Percentiles rank a stretch among this genome's conserved stretches.
These are phyloP conservation scores for Chaetomium sp. DNA, from an alignment of 2,329 filamentous ascomycete genomes.

Conservation along the genomic window DNA sequence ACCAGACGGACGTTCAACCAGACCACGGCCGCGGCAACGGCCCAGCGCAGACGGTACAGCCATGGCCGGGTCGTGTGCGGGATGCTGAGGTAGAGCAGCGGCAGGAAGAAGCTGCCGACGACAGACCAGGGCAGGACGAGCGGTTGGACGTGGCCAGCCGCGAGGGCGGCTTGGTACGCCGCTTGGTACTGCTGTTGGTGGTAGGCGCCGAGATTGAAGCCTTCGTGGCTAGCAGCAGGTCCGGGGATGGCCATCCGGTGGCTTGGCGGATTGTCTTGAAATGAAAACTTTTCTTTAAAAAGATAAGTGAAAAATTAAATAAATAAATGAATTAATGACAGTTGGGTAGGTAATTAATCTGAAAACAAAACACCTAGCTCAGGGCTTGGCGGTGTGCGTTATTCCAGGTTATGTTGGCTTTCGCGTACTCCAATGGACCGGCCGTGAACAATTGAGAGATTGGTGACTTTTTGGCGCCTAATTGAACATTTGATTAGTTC, in stretches of 20 bases:
- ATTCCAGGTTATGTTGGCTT: too few relatives aligned
- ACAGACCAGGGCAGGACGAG: conserved; percentile 48
- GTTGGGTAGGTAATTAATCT: too few relatives aligned
- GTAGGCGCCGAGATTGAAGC: conserved; percentile 16
- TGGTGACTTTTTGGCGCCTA: too few relatives aligned
- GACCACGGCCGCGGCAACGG: conserved; percentile 39
- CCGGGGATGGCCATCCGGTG: not conserved
- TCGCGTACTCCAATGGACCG: too few relatives aligned
- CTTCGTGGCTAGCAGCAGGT: not conserved
- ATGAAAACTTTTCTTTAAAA: too few relatives aligned
- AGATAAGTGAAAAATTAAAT: too few relatives aligned
- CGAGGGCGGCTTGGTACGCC: conserved; percentile 31
- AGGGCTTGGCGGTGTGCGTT: too few relatives aligned
- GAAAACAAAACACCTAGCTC: too few relatives aligned
- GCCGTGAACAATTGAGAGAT: too few relatives aligned
- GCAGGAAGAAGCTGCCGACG: conserved; percentile 42
- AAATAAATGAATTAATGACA: too few relatives aligned
- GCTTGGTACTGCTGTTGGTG: conserved; percentile 30
- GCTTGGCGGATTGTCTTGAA: not conserved
- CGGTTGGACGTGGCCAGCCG: conserved; percentile 28
- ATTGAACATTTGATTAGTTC: too few relatives aligned
- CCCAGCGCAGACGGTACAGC: conserved; percentile 45
- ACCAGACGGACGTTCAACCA: conserved; percentile 40
- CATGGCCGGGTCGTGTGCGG: conserved; percentile 46
- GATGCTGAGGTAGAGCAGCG: conserved; percentile 49